phyloP scores from a whole-genome alignment of 345 rosid genomes.

The Hibiscus tridactylites region DNA sequence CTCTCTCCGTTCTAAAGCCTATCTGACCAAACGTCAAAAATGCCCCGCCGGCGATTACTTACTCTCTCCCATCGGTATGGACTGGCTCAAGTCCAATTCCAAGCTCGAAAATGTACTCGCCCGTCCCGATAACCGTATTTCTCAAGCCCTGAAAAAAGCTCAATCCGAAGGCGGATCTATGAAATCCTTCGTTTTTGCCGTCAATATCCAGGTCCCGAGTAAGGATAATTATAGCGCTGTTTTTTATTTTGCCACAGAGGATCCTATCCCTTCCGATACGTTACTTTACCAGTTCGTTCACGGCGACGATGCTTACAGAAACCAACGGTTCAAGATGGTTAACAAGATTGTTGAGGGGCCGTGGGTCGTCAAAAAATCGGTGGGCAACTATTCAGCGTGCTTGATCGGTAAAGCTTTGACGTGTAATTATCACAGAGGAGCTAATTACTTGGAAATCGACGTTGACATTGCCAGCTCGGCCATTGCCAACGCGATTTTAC shows the following conservation, averaged over 20 bases:
- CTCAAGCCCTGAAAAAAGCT: constrained; percentile 46
- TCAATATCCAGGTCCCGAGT: constrained; percentile 84
- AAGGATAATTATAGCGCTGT: constrained; percentile 81
- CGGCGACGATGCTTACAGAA: constrained; percentile 68
- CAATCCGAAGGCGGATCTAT: constrained; percentile 53
- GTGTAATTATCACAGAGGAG: constrained; percentile 71
- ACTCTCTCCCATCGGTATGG: constrained; percentile 80
- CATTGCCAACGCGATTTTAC: constrained; percentile 63
- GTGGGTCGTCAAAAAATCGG: constrained; percentile 74
- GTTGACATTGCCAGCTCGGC: constrained; percentile 74
- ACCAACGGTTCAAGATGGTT: constrained; percentile 84
- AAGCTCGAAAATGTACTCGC: constrained; percentile 69
- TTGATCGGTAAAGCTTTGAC: constrained; percentile 74
- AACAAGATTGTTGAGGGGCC: constrained; percentile 89
- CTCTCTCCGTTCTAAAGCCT: constrained; percentile 56
- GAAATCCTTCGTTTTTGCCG: constrained; percentile 69
- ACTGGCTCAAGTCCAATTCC: constrained; percentile 64
- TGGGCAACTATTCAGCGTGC: constrained; percentile 77
- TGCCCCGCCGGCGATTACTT: constrained; percentile 64
- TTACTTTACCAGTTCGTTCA: constrained; percentile 63
- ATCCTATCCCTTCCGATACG: constrained; percentile 54
- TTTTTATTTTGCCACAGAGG: constrained; percentile 76
- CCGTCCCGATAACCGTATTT: constrained; percentile 74
- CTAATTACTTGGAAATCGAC: constrained; percentile 76
- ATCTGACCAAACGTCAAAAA: constrained; percentile 50